phyloP scores from a whole-genome alignment of 1,284 basidiomycete genomes.

The Moniliella sp. region DNA sequence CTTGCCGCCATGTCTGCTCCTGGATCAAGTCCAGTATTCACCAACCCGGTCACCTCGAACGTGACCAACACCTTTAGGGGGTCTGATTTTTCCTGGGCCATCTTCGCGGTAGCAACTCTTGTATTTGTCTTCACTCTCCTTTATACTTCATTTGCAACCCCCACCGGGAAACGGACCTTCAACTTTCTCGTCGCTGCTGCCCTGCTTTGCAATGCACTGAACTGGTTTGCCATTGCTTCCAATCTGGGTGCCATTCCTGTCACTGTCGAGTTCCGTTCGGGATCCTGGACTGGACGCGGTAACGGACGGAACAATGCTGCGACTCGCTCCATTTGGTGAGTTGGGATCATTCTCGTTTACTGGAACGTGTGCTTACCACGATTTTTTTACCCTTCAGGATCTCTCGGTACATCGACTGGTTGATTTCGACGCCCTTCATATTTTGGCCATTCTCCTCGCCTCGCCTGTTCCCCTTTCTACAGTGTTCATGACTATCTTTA shows the following conservation, averaged over 20 bases:
- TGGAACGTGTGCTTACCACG: too few relatives aligned
- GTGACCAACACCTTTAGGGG: too few relatives aligned
- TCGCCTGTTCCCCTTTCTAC: constrained; percentile 41
- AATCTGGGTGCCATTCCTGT: constrained; percentile 43
- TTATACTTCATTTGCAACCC: constrained; percentile 6
- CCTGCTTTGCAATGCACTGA: constrained; percentile 29
- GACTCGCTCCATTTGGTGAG: too few relatives aligned
- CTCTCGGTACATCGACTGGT: constrained; percentile 30
- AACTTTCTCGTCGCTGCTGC: constrained; percentile 35
- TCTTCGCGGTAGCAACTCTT: constrained; percentile 28
- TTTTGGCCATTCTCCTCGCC: constrained; percentile 41
- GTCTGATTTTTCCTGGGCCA: constrained; percentile 39
- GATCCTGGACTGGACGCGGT: too few relatives aligned
- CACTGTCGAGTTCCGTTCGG: constrained; percentile 39
- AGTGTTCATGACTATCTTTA: constrained; percentile 42
- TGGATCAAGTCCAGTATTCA: too few relatives aligned
- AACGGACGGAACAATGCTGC: too few relatives aligned
- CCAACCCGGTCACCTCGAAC: too few relatives aligned
- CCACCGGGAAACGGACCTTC: constrained; percentile 39
- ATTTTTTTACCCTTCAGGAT: too few relatives aligned
- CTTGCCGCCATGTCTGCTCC: too few relatives aligned
- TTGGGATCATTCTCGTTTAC: too few relatives aligned
- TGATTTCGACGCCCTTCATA: constrained; percentile 42
- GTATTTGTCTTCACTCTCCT: too few relatives aligned
- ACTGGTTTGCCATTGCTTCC: constrained; percentile 43